Evolutionary conservation across 805 yeast genomes (phyloP).

Genomic region (Yarrowia sp.): DNA sequence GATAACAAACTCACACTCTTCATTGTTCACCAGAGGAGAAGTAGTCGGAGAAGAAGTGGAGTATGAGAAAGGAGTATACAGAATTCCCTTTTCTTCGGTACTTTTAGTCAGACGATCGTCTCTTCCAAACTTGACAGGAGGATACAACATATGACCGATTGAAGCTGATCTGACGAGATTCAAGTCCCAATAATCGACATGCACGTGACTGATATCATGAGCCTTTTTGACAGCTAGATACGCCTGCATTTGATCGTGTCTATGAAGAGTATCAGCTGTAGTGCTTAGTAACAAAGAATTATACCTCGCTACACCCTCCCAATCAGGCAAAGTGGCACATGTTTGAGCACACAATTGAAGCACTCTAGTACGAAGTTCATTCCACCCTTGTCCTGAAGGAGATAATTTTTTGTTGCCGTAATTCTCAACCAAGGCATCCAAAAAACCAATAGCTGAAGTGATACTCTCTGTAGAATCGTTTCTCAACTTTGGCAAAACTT

Average conservation of each 20-base stretch:
- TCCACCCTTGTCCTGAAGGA: constrained; percentile 49
- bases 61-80: constrained; percentile 28
- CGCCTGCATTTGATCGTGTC: constrained; percentile 55
- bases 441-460: constrained; percentile 38
- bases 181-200: constrained; percentile 67
- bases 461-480: constrained; percentile 6
- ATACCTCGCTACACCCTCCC: constrained; percentile 45
- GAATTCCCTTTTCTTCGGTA: constrained; percentile 28
- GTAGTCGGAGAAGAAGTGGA: neutral
- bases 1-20: constrained; percentile 56
- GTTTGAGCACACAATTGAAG: constrained; percentile 53
- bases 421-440: constrained; percentile 50
- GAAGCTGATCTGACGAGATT: constrained; percentile 54
- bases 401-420: constrained; percentile 52
- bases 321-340: constrained; percentile 52
- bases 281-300: constrained; percentile 56
- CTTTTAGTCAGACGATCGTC: neutral
- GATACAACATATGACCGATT: neutral
- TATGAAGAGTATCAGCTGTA: constrained; percentile 53
- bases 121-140: constrained; percentile 24
- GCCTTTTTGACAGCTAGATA: constrained; percentile 40
- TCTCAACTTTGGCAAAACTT: constrained; percentile 16
- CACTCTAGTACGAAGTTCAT: constrained; percentile 54
- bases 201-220: constrained; percentile 29
- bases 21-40: constrained; percentile 53